A percentile compares a stretch with the other conserved stretches of the same genome.
Evolutionary conservation across 345 rosid genomes (phyloP).

Genomic region (Rhodomyrtus tomentosa): DNA sequence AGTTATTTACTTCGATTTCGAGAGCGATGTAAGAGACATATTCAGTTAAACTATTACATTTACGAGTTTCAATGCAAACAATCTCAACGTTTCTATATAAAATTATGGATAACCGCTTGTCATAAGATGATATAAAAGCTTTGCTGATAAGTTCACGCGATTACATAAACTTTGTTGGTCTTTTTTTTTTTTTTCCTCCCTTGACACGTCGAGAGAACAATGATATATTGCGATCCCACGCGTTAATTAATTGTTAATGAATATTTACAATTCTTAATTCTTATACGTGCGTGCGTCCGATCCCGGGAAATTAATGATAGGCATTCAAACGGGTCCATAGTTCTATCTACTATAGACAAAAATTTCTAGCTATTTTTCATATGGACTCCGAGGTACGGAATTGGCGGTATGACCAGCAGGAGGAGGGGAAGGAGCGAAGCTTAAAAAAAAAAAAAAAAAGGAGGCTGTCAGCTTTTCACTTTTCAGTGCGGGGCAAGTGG

Average conservation of each 20-base stretch:
- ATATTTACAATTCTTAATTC: too few relatives aligned
- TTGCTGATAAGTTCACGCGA: rapidly evolving
- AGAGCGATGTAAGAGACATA: not conserved
- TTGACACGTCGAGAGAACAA: not conserved
- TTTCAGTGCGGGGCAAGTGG: not conserved
- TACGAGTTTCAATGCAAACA: not conserved
- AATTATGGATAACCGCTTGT: not conserved
- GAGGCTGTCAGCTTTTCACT: not conserved
- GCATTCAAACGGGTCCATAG: not conserved
- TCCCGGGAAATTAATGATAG: too few relatives aligned
- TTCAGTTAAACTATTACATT: not conserved
- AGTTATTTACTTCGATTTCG: not conserved
- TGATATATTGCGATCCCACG: rapidly evolving
- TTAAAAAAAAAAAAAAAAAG: not conserved
- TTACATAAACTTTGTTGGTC: not conserved
- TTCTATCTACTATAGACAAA: not conserved
- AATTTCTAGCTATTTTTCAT: not conserved
- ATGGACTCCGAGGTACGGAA: not conserved
- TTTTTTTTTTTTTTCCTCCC: not conserved
- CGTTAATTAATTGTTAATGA: too few relatives aligned
- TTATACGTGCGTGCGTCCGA: too few relatives aligned
- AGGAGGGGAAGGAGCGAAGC: not conserved
- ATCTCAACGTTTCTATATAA: not conserved
- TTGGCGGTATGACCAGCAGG: not conserved
- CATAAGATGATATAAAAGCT: not conserved